Conservation (phyloP, 805 yeast species). For the Starmerella scarabaei region DNA sequence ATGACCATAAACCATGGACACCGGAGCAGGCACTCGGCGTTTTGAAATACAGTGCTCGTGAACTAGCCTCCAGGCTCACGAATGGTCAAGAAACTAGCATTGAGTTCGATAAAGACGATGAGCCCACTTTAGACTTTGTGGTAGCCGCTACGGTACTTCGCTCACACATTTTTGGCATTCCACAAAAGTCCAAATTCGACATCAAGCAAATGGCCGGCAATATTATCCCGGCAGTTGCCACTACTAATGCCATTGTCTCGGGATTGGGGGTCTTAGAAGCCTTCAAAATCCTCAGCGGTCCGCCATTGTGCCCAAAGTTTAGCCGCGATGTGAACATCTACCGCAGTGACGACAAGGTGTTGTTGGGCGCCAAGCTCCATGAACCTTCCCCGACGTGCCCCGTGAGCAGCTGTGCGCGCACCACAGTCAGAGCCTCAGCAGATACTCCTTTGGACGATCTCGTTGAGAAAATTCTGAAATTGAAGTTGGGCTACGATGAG, state of each 20-base stretch:
- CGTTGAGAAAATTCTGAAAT: conserved; percentile 34
- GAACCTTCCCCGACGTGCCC: conserved; percentile 62
- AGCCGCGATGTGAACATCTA: conserved; percentile 40
- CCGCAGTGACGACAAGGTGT: conserved; percentile 46
- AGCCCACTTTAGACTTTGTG: conserved; percentile 79
- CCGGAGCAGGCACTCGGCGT: conserved; percentile 49
- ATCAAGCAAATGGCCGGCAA: conserved; percentile 91
- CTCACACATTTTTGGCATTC: conserved; percentile 77
- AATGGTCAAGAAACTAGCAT: conserved; percentile 29
- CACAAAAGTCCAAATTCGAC: conserved; percentile 65
- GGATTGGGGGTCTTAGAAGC: conserved; percentile 75
- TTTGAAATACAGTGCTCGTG: conserved; percentile 37
- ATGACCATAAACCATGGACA: conserved; percentile 43
- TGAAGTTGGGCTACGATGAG: conserved; percentile 43
- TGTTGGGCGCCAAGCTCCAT: conserved; percentile 49
- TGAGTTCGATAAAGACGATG: conserved; percentile 85
- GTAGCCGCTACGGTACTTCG: conserved; percentile 82
- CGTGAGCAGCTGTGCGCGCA: conserved; percentile 31
- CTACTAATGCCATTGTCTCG: conserved; percentile 90
- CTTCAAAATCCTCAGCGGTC: conserved; percentile 35
- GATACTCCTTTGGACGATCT: conserved; percentile 37
- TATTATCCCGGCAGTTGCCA: conserved; percentile 96
- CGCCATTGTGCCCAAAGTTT: conserved; percentile 18
- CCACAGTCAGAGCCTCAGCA: conserved; percentile 20
- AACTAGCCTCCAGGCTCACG: conserved; percentile 39